Evolutionary conservation across 352 stramenopile genomes (phyloP).

Genomic region (Vaucheria bursata): DNA sequence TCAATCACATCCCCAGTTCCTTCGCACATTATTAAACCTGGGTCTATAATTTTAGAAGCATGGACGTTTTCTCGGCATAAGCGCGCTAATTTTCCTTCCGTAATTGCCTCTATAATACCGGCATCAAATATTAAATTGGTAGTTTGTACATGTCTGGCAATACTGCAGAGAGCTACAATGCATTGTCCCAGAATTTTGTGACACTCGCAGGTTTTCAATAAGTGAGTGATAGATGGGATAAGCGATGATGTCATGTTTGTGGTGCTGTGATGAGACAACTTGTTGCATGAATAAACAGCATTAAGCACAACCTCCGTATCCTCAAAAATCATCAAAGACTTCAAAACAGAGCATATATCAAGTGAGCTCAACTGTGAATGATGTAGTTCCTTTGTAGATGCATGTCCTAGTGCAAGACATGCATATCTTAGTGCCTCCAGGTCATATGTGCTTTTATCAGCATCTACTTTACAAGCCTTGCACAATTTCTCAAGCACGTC

Average conservation of each 20-base stretch:
- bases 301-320: slow-evolving; percentile 83
- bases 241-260: slow-evolving; percentile 76
- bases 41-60: too few species aligned
- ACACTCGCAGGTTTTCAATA: slow-evolving; percentile 53
- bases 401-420: slow-evolving; percentile 67
- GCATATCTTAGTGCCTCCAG: slow-evolving; percentile 65
- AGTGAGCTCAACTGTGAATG: slow-evolving; percentile 63
- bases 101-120: slow-evolving; percentile 50
- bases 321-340: slow-evolving; percentile 56
- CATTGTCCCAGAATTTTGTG: slow-evolving; percentile 71
- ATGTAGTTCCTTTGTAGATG: slow-evolving; percentile 56
- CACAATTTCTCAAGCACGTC: slow-evolving; percentile 53
- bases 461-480: slow-evolving; percentile 4
- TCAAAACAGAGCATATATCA: slow-evolving; percentile 61
- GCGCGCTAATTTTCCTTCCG: background rate
- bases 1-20: too few species aligned
- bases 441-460: slow-evolving; percentile 49
- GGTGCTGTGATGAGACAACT: slow-evolving; percentile 63
- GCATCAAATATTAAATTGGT: slow-evolving; percentile 64
- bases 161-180: slow-evolving; percentile 72
- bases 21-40: too few species aligned
- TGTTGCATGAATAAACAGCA: slow-evolving; percentile 79
- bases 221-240: slow-evolving; percentile 69
- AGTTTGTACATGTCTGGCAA: slow-evolving; percentile 69
- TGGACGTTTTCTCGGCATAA: background rate